Evolutionary conservation across 1,284 basidiomycete genomes (phyloP), one percentile per base, ranked within the genome.

Genomic region (Mycena sp.): DNA sequence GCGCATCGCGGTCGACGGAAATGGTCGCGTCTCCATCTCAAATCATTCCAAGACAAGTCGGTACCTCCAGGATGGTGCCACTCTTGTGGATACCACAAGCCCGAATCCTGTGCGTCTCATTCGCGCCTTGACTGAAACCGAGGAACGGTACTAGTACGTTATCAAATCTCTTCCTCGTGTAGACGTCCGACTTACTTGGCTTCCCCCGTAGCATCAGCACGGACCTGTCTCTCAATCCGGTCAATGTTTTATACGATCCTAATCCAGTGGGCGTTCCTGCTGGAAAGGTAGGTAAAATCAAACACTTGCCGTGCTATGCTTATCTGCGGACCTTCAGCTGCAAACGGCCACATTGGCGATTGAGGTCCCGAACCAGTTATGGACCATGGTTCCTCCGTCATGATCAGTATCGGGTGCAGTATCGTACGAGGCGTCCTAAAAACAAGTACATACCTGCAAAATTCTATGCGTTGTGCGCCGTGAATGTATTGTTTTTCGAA

Each of bases 311-410:
- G n/a, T n/a, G 12, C 32, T 50, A 30, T 50, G 48, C 35, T 50
- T 32, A n/a, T n/a, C 46, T 19, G 35, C 48, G 19, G 35, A 29
- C 14, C 17, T 48, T 32, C 14, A 50, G 48, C 7, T 50, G 12
- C 48, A 50, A 32, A 25, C 48, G 4, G 38, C 25, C 38, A 32
- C 3, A 32, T 38, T 50, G 21, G 48, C 35, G 25, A 37, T 37
- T 32, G 19, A 50, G 12, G 32, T 32, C 38, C 48, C 32, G 16
- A 30, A 50, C 11, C 48, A 50, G 32, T 50, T 50, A 32, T 50
- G 48, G 48, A 50, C 25, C 30, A 30, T 50, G 35, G 48, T 50
- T n/a, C 48, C 48, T n/a, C n/a, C n/a, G n/a, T n/a, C n/a, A n/a
- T n/a, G n/a, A n/a, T n/a, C n/a, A n/a, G n/a, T n/a, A n/a, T n/a